Conservation (phyloP, 2,329 filamentous ascomycete species). For the Balansia obtecta region DNA sequence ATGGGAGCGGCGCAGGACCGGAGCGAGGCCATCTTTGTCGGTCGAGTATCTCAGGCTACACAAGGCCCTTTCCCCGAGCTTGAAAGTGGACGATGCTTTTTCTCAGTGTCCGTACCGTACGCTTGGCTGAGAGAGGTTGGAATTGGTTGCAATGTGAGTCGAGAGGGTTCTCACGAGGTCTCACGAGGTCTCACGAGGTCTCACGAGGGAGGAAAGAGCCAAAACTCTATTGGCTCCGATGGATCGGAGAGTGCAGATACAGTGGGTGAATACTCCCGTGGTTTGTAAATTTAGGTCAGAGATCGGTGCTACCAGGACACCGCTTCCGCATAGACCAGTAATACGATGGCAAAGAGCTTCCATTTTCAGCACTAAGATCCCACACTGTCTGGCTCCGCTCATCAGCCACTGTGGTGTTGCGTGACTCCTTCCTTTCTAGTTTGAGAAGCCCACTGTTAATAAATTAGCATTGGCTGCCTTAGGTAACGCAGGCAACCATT, state of each 20-base stretch:
- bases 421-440: no score
- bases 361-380: no score
- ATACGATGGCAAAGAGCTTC: no score
- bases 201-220: background rate
- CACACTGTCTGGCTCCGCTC: no score
- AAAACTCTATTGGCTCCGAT: constrained; percentile 8
- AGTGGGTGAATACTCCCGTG: no score
- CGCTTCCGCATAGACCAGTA: no score
- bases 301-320: background rate
- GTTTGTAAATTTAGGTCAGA: no score
- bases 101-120: background rate
- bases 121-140: background rate
- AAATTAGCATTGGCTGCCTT: no score
- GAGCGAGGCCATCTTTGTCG: constrained; percentile 31
- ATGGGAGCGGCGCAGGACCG: constrained; percentile 29
- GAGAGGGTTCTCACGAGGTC: background rate
- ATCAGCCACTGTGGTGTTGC: no score
- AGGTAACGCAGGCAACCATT: no score
- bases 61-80: background rate
- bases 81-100: background rate
- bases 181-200: no score
- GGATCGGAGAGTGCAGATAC: constrained; percentile 7
- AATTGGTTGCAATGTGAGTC: background rate
- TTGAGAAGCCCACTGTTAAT: no score
- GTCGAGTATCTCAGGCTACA: background rate